Evolutionary conservation across 2,329 filamentous ascomycete species (phyloP), one percentile per base, ranked within the genome.

Genomic region (Hawksworthiomyces lignivorus): DNA sequence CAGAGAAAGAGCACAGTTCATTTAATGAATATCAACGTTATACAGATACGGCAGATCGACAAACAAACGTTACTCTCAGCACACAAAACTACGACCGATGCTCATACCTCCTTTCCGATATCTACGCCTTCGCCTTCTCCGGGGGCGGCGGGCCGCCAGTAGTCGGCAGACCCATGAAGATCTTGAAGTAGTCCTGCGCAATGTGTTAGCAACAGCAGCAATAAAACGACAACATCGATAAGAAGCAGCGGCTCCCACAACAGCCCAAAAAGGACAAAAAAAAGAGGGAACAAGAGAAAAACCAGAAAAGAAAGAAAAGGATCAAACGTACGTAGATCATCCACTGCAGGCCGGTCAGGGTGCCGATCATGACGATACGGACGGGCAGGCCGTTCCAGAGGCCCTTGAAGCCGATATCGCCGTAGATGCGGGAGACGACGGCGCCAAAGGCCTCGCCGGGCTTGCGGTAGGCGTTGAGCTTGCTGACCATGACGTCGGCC

Each of bases 381-480:
- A 94, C 84, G 0, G 85, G 82, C 33, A 96, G 67, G 8, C 89
- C 89, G 56, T 94, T 94, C 89, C 89, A 95, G 21, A 96, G 73
- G n/a, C 89, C 89, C 14, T 54, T 54, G 62, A 95, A 94, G 24
- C 88, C 88, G 56, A 94, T 92, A 28, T 94, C 84, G 55, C 73
- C 77, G 67, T 94, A 94, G 55, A 95, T 92, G 33, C 87, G 76
- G 45, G 76, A 66, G 52, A 86, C 75, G n/a, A 84, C 87, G 28
- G 73, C 70, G 15, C 83, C 85, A 50, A 90, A 87, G 2, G 76
- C 77, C 67, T 95, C 88, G 22, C 87, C 86, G 3, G 82, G 62
- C 58, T 80, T 70, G 39, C 87, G 80, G 54, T 81, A 81, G 24
- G 86, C 80, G 57, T 95, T 95, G 52, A 95, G 70, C 70, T 95